Evolutionary conservation across 305 asterid species (phyloP).

Genomic region (Lippia alba): DNA sequence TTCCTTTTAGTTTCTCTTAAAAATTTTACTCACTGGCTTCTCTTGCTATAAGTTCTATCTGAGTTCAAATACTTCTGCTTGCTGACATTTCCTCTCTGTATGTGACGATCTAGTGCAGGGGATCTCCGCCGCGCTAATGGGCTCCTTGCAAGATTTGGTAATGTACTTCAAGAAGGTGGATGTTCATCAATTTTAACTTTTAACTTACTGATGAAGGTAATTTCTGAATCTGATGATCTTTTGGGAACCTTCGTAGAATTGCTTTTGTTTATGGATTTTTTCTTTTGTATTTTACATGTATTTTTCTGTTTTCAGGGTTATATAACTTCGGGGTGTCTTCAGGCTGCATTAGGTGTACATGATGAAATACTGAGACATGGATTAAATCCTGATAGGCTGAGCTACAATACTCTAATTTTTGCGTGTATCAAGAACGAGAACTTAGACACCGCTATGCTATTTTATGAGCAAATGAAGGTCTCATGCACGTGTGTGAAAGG

Average conservation of each 20-base stretch:
- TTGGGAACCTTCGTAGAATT: slow-evolving; percentile 16
- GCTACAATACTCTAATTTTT: slow-evolving; percentile 69
- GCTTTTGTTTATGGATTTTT: background rate
- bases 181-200: slow-evolving; percentile 50
- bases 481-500: slow-evolving; percentile 60
- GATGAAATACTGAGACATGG: slow-evolving; percentile 66
- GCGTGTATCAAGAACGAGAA: slow-evolving; percentile 65
- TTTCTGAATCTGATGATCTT: slow-evolving; percentile 17
- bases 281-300: slow-evolving; percentile 17
- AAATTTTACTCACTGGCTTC: slow-evolving; percentile 15
- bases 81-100: slow-evolving; percentile 43
- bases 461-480: slow-evolving; percentile 76
- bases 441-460: slow-evolving; percentile 55
- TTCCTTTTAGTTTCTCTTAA: slow-evolving; percentile 13
- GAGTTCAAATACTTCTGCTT: slow-evolving; percentile 34
- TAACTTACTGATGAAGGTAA: slow-evolving; percentile 76
- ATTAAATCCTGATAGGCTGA: slow-evolving; percentile 60
- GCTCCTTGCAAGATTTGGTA: slow-evolving; percentile 72
- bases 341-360: slow-evolving; percentile 55
- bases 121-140: slow-evolving; percentile 88
- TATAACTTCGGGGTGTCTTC: slow-evolving; percentile 61
- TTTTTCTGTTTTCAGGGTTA: slow-evolving; percentile 61
- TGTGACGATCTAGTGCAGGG: slow-evolving; percentile 71
- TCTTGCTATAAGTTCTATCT: slow-evolving; percentile 19
- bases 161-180: slow-evolving; percentile 65